Percentiles rank a stretch among this genome's conserved stretches.
Conservation (phyloP, 2,329 filamentous ascomycete genomes). For the Cercospora berteroae region DNA sequence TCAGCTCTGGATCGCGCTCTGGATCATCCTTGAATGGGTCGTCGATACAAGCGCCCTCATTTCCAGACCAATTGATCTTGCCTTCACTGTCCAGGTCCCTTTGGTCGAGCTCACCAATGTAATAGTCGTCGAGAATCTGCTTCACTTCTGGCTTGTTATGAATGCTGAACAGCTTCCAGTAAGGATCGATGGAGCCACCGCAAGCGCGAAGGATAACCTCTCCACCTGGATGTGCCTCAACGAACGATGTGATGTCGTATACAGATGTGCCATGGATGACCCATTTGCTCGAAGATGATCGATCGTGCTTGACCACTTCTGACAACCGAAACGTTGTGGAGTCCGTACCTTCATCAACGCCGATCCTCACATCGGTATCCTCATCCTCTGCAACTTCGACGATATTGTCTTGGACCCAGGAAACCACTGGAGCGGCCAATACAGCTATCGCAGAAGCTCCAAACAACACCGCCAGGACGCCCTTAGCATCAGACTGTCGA, state of each 20-base stretch:
- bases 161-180: slow-evolving; percentile 69
- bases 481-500: slow-evolving; percentile 21
- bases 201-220: slow-evolving; percentile 66
- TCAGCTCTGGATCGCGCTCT: slow-evolving; percentile 51
- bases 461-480: slow-evolving; percentile 21
- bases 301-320: slow-evolving; percentile 38
- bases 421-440: slow-evolving; percentile 23
- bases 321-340: slow-evolving; percentile 24
- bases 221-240: slow-evolving; percentile 64
- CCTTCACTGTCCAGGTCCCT: slow-evolving; percentile 59
- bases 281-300: slow-evolving; percentile 57
- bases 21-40: slow-evolving; percentile 61
- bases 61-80: slow-evolving; percentile 31
- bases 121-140: slow-evolving; percentile 62
- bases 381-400: slow-evolving; percentile 4
- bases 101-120: slow-evolving; percentile 60
- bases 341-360: background rate
- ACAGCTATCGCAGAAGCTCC: slow-evolving; percentile 26
- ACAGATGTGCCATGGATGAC: slow-evolving; percentile 63
- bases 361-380: background rate
- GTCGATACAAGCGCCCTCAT: slow-evolving; percentile 49
- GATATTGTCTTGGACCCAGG: slow-evolving; percentile 17
- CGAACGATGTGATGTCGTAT: slow-evolving; percentile 70
- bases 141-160: slow-evolving; percentile 64
- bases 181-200: slow-evolving; percentile 63